Evolutionary conservation across 768 basidiomycete species (phyloP), one percentile per base, ranked within the genome.

Genomic region (Naganishia vaughanmartiniae): DNA sequence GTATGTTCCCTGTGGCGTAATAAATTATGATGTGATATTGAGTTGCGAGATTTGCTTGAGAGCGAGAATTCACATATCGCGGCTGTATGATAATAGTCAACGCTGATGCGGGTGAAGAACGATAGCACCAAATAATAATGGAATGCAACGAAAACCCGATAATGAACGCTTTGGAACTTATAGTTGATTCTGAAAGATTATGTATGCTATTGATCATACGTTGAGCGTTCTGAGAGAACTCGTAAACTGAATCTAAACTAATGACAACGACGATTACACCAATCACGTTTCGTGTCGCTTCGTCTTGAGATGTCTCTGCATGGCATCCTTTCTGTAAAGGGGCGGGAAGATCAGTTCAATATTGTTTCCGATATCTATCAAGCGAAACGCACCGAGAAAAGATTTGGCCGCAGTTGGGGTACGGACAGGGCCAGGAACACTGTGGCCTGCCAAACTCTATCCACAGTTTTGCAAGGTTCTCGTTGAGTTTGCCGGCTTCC

Each of bases 281-380:
- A 15, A 30, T 45, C 9, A 17, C 9, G 45, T 57, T 34, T 65
- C 69, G 28, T 72, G 71, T 39, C 65, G 53, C 54, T 69, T 69
- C 19, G 71, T 72, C 54, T 72, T 72, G 28, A 72, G 53, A 24
- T 72, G 71, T 33, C 71, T 54, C 31, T 72, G 71, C 71, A 72
- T 72, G 17, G 71, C 71, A 57, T 72, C 71, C 60, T 72, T 72
- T 45, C 71, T 69, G 33, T 12, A 1, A 34, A 34, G 19, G 14
- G 54, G 17, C 24, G 33, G 17, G 33, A 42, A 34, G 21, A 54
- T 51, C n/a, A 54, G 66, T 33, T 34, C 53, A 36, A 24, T n/a
- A 51, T 54, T 19, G 24, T n/a, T 54, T 39, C 26, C 2, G 24
- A 10, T 45, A 4, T 39, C 19, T 15, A 17, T 15, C 53, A 33